phyloP scores from a whole-genome alignment of 2,329 filamentous ascomycete genomes.

The Colletotrichum echinochloae region DNA sequence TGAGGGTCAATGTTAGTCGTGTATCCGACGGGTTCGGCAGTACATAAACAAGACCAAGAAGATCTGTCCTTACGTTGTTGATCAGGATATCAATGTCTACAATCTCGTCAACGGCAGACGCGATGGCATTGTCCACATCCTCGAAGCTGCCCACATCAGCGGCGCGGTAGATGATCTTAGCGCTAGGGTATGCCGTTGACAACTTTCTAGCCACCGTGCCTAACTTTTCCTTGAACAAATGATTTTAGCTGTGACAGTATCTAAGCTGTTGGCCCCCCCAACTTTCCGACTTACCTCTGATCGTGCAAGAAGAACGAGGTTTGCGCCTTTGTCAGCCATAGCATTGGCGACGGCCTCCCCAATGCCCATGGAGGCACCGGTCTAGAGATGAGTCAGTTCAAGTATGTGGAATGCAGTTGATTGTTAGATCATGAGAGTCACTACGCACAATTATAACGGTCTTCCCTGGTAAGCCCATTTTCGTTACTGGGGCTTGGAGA shows the following conservation, averaged over 20 bases:
- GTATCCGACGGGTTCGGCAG: neutral
- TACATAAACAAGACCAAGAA: neutral
- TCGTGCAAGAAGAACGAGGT: conserved; percentile 57
- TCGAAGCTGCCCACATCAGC: conserved; percentile 50
- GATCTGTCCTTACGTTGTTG: conserved; percentile 52
- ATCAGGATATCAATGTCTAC: conserved; percentile 58
- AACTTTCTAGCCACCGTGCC: conserved; percentile 42
- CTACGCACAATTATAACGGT: conserved; percentile 8
- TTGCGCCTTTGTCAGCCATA: conserved; percentile 53
- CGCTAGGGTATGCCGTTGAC: conserved; percentile 28
- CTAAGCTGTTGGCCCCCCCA: neutral
- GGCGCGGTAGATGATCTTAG: conserved; percentile 31
- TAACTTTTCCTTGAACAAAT: conserved; percentile 41
- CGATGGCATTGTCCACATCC: conserved; percentile 48
- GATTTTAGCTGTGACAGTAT: neutral
- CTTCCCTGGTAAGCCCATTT: conserved; percentile 18
- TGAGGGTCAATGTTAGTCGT: conserved; percentile 23
- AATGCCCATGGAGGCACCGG: conserved; percentile 60
- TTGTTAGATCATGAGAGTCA: neutral
- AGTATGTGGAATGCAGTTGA: neutral
- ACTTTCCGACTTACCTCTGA: conserved; percentile 44
- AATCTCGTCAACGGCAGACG: conserved; percentile 47
- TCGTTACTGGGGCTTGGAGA: no score
- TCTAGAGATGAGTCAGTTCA: conserved; percentile 41
- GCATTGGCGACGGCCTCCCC: conserved; percentile 56